phyloP scores from a whole-genome alignment of 1,139 yeast genomes.

The Pneumocystis carinii region DNA sequence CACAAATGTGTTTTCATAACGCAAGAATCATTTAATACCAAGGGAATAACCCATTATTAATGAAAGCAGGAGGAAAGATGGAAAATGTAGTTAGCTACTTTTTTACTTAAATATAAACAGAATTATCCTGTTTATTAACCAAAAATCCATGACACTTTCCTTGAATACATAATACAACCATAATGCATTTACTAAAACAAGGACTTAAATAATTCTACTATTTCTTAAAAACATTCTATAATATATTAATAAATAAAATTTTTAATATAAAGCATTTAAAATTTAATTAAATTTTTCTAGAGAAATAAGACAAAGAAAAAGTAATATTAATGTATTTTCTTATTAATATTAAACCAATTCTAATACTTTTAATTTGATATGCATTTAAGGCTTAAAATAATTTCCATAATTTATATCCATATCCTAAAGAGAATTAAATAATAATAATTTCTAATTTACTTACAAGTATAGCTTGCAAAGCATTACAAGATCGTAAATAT shows the following conservation, averaged over 20 bases:
- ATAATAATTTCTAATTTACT: not conserved
- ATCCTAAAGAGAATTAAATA: slow-evolving; percentile 17
- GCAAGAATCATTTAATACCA: too few species aligned
- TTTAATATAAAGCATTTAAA: not conserved
- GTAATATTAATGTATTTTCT: not conserved
- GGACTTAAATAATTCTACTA: not conserved
- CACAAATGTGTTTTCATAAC: too few species aligned
- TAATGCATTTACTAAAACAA: not conserved
- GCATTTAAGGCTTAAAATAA: not conserved
- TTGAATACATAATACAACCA: not conserved
- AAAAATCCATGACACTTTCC: too few species aligned
- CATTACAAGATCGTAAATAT: slow-evolving; percentile 30
- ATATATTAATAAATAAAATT: not conserved
- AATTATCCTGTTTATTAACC: too few species aligned
- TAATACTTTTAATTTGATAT: slow-evolving; percentile 6
- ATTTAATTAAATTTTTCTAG: slow-evolving; percentile 1
- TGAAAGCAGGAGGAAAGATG: too few species aligned
- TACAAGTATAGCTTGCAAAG: slow-evolving; percentile 28
- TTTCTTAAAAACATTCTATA: not conserved
- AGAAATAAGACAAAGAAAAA: slow-evolving; percentile 1
- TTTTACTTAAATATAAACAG: too few species aligned
- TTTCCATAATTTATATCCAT: slow-evolving; percentile 33
- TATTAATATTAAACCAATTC: not conserved
- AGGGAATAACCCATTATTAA: too few species aligned
- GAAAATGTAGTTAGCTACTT: too few species aligned